Percentiles rank a stretch among this genome's conserved stretches.
Evolutionary conservation across 2,329 filamentous ascomycete genomes (phyloP).

Genomic region (Cyphellophora attinorum): DNA sequence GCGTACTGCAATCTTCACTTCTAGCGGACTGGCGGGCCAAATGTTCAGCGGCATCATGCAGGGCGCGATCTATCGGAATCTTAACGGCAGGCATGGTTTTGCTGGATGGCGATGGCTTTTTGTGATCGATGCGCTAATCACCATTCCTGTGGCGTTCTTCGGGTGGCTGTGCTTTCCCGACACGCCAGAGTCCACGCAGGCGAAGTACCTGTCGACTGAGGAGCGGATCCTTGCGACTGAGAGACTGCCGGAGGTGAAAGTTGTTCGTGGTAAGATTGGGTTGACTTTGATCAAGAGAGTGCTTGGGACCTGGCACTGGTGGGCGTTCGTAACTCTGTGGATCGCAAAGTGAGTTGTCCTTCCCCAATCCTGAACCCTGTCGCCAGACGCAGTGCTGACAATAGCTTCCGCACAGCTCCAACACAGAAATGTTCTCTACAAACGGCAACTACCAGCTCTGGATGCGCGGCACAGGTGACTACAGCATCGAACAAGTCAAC

Average conservation of each 20-base stretch:
- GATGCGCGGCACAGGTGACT: constrained; percentile 8
- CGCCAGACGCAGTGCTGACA: too few species aligned
- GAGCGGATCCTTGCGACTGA: constrained; percentile 24
- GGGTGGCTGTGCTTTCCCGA: constrained; percentile 12
- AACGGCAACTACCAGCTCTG: constrained; percentile 12
- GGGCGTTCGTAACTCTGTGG: constrained; percentile 26
- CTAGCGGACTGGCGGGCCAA: constrained; percentile 20
- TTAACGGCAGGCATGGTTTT: constrained; percentile 31
- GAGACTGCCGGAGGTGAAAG: constrained; percentile 20
- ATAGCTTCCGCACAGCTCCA: too few species aligned
- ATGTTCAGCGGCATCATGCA: constrained; percentile 11
- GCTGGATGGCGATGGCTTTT: constrained; percentile 57
- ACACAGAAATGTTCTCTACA: constrained; percentile 4
- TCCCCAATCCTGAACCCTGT: too few species aligned
- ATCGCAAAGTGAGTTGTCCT: too few species aligned
- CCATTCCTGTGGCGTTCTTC: constrained; percentile 12
- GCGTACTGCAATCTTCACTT: constrained; percentile 26
- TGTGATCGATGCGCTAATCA: constrained; percentile 45
- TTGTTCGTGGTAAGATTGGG: constrained; percentile 15
- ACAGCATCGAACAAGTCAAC: constrained; percentile 11
- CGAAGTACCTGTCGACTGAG: not conserved
- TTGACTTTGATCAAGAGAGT: constrained; percentile 12
- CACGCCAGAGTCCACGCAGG: constrained; percentile 18
- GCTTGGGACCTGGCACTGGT: constrained; percentile 26
- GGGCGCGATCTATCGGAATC: constrained; percentile 5